Evolutionary conservation across 495 filamentous ascomycete genomes (phyloP).

Genomic region (Sabuloglossum arenarium): DNA sequence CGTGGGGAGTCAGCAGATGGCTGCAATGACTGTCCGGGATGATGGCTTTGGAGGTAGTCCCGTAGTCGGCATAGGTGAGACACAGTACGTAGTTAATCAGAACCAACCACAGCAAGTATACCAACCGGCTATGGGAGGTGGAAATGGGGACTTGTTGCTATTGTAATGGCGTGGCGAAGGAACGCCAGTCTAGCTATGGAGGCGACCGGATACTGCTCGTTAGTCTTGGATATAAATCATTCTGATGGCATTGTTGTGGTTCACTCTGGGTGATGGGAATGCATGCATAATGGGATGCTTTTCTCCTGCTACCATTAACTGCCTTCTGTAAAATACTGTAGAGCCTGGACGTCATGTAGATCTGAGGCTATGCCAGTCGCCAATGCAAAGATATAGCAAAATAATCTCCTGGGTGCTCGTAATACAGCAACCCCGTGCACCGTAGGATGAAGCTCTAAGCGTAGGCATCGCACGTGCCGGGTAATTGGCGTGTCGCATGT

Average conservation of each 20-base stretch:
- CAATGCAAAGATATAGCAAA: background rate
- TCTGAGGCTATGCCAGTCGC: background rate
- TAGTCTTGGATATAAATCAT: background rate
- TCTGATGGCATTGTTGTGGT: background rate
- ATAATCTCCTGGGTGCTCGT: too few species aligned
- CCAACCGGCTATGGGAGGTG: constrained; percentile 19
- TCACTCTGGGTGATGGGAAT: background rate
- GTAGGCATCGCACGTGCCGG: too few species aligned
- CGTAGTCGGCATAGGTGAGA: constrained; percentile 13
- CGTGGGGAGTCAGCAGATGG: constrained; percentile 49
- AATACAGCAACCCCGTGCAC: too few species aligned
- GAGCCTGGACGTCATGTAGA: background rate
- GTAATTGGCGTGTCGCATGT: background rate
- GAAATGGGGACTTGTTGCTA: constrained; percentile 36
- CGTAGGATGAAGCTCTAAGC: too few species aligned
- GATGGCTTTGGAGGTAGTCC: constrained; percentile 24
- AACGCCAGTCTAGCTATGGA: background rate
- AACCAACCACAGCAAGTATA: constrained; percentile 38
- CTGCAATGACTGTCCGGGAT: constrained; percentile 34
- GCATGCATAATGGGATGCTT: background rate
- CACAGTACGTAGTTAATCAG: constrained; percentile 45
- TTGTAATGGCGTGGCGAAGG: constrained; percentile 10
- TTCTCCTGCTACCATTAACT: background rate
- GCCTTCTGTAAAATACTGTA: background rate
- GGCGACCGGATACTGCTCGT: background rate